phyloP scores from a whole-genome alignment of 2,329 filamentous ascomycete genomes.

The Botrytis pseudocinerea region DNA sequence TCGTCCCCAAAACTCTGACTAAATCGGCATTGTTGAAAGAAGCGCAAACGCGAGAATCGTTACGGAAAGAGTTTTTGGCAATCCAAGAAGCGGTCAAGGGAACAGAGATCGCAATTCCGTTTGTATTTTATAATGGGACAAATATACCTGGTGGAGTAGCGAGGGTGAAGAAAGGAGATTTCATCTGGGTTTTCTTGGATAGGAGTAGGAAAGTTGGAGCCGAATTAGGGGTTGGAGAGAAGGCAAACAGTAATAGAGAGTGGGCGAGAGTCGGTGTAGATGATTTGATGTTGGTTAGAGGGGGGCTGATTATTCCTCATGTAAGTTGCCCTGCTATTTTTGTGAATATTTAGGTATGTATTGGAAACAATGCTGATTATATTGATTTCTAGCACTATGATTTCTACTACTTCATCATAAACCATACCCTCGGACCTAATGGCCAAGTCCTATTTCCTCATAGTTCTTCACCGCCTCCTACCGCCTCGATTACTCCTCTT shows the following conservation, averaged over 20 bases:
- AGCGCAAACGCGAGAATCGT: constrained; percentile 70
- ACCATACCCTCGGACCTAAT: constrained; percentile 74
- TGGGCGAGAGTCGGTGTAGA: constrained; percentile 96
- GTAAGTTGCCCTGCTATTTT: constrained; percentile 54
- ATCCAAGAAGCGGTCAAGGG: constrained; percentile 85
- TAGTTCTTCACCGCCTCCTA: constrained; percentile 46
- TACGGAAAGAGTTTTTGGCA: constrained; percentile 76
- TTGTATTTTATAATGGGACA: constrained; percentile 95
- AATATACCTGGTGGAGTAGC: constrained; percentile 84
- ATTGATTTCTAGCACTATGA: constrained; percentile 75
- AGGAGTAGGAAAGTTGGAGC: constrained; percentile 88
- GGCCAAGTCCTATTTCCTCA: constrained; percentile 78
- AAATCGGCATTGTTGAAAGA: constrained; percentile 78
- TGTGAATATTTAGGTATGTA: not conserved
- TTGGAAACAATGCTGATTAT: constrained; percentile 28
- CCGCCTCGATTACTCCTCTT: constrained; percentile 16
- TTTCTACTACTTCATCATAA: constrained; percentile 95
- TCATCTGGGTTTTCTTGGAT: constrained; percentile 90
- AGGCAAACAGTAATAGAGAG: constrained; percentile 62
- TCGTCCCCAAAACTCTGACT: constrained; percentile 73
- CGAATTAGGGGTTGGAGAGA: constrained; percentile 71
- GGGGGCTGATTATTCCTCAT: constrained; percentile 90
- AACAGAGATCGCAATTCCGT: constrained; percentile 87
- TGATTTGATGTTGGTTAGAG: constrained; percentile 89
- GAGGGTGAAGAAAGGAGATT: constrained; percentile 89